Percentiles rank a stretch among this genome's conserved stretches.
These are phyloP conservation scores for Neurospora sp. DNA, from an alignment of 495 filamentous ascomycete genomes.

Conservation along the genomic window DNA sequence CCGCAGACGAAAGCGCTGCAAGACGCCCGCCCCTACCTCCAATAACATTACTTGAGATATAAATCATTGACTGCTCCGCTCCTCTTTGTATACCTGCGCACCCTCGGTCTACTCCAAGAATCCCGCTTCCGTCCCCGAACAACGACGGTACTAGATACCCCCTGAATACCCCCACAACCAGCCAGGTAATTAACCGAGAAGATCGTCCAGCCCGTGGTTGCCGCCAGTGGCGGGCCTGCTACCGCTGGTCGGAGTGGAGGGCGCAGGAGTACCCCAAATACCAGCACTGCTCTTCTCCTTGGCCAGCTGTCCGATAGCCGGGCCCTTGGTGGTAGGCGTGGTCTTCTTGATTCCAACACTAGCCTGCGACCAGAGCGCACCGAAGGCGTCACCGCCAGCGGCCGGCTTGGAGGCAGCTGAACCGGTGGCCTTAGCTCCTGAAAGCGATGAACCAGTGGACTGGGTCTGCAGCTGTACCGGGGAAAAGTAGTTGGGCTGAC, in stretches of 20 bases:
- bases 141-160: background rate
- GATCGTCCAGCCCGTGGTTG: constrained; percentile 31
- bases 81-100: background rate
- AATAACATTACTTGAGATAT: background rate
- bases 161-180: background rate
- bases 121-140: background rate
- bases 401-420: constrained; percentile 42
- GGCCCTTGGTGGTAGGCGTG: constrained; percentile 45
- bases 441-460: constrained; percentile 15
- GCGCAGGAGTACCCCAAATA: constrained; percentile 60
- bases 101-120: background rate
- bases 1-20: background rate
- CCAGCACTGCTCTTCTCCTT: constrained; percentile 92
- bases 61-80: background rate
- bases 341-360: constrained; percentile 73
- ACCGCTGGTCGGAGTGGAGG: constrained; percentile 3
- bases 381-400: constrained; percentile 70
- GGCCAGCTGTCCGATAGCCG: constrained; percentile 81
- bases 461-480: constrained; percentile 47
- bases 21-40: background rate
- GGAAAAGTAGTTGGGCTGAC: constrained; percentile 89
- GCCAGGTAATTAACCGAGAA: constrained; percentile 27
- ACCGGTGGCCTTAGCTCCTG: constrained; percentile 8
- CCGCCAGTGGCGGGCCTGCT: constrained; percentile 15
- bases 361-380: constrained; percentile 70